Evolutionary conservation across 129 eudicot genomes (phyloP).

Genomic region (sunflower (Helianthus annuus)): DNA sequence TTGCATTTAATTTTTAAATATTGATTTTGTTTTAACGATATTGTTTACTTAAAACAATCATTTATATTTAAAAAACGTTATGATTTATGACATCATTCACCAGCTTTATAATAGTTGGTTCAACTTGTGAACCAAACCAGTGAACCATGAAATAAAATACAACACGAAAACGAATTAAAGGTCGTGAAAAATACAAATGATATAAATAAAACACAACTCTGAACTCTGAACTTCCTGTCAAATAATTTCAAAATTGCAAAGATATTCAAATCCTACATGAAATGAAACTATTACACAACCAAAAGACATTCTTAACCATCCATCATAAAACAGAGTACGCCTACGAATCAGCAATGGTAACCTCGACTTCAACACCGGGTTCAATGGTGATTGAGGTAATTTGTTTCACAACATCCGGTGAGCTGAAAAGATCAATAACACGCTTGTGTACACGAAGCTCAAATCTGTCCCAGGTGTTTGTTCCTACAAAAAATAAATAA

Average conservation of each 20-base stretch:
- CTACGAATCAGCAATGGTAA: constrained; percentile 76
- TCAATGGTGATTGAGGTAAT: constrained; percentile 89
- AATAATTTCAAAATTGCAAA: constrained; percentile 30
- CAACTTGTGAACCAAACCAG: too few species aligned
- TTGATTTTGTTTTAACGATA: too few species aligned
- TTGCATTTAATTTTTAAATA: too few species aligned
- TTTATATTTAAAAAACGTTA: too few species aligned
- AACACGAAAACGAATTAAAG: constrained; percentile 7
- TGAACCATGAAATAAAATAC: background rate
- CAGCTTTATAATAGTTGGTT: too few species aligned
- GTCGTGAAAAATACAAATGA: constrained; percentile 12
- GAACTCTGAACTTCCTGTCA: background rate
- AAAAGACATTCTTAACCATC: constrained; percentile 25
- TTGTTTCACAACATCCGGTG: constrained; percentile 92
- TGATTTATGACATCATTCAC: too few species aligned
- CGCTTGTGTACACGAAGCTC: constrained; percentile 96
- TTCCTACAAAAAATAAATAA: constrained; percentile 38
- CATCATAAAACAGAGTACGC: constrained; percentile 6
- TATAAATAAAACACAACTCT: constrained; percentile 15
- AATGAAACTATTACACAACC: constrained; percentile 17
- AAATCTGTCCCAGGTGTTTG: constrained; percentile 92
- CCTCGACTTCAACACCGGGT: constrained; percentile 96
- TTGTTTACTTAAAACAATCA: too few species aligned
- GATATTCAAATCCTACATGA: constrained; percentile 31
- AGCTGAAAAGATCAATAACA: constrained; percentile 92